Percentiles rank a stretch among this genome's conserved stretches.
Evolutionary conservation across 1,139 yeast genomes (phyloP).

Genomic region (Arxiozyma bovina): DNA sequence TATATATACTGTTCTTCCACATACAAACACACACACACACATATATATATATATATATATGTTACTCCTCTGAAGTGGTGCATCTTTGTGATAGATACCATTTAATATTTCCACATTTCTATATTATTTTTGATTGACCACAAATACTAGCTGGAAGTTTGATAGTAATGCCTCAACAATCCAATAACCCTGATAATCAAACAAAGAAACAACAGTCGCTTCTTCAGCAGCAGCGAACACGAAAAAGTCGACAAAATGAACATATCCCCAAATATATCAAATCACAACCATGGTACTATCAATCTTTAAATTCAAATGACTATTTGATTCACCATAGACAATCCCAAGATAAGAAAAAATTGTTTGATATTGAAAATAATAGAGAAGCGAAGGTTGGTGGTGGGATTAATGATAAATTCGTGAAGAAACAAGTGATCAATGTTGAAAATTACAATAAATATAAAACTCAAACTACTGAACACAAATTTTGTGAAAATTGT

Average conservation of each 20-base stretch:
- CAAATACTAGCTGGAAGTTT: neutral
- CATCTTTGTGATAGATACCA: too few species aligned
- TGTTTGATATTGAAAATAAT: constrained; percentile 24
- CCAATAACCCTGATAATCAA: neutral
- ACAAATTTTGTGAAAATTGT: constrained; percentile 20
- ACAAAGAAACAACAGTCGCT: neutral
- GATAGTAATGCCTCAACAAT: neutral
- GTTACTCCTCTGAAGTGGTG: too few species aligned
- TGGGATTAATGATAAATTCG: constrained; percentile 24
- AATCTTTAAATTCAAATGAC: constrained; percentile 14
- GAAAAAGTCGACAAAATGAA: constrained; percentile 15
- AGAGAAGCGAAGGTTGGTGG: constrained; percentile 24
- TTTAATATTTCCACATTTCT: too few species aligned
- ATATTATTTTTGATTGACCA: neutral
- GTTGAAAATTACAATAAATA: neutral
- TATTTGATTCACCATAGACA: constrained; percentile 28
- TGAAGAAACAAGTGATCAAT: neutral
- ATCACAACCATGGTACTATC: constrained; percentile 29
- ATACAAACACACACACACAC: too few species aligned
- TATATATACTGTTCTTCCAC: too few species aligned
- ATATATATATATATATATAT: too few species aligned
- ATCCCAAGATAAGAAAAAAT: constrained; percentile 11
- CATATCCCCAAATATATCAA: constrained; percentile 29
- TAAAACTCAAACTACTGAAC: neutral
- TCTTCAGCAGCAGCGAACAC: neutral